These are phyloP conservation scores for Microcyclosporella mali DNA, from an alignment of 2,329 filamentous ascomycete genomes.

Conservation along the genomic window DNA sequence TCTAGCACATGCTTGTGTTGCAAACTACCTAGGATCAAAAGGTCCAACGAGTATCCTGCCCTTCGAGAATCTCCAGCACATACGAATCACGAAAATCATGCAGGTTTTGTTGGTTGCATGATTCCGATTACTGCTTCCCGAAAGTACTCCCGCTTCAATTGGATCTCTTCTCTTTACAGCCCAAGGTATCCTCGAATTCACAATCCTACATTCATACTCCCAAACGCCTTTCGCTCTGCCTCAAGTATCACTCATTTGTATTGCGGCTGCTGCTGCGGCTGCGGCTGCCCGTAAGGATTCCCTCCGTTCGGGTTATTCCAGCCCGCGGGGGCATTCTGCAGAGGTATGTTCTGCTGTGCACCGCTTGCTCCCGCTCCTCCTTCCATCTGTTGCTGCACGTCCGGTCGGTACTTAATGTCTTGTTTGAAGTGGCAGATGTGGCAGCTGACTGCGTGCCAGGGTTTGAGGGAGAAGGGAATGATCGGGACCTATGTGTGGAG, in stretches of 20 bases:
- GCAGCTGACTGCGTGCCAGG: constrained; percentile 59
- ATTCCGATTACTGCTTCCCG: background rate
- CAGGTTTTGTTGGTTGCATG: no score
- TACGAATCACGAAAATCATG: no score
- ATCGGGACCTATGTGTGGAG: constrained; percentile 45
- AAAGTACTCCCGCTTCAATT: background rate
- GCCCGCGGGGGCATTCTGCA: constrained; percentile 28
- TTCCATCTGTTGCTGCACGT: constrained; percentile 34
- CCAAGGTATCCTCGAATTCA: background rate
- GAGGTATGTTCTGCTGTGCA: constrained; percentile 24
- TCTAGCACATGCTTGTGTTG: no score
- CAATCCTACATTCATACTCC: background rate
- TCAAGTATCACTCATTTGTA: constrained; percentile 2
- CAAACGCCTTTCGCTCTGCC: background rate
- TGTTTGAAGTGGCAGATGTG: constrained; percentile 72
- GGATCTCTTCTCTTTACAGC: no score
- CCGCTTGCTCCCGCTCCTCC: constrained; percentile 21
- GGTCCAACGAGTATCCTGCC: no score
- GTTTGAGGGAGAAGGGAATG: constrained; percentile 59
- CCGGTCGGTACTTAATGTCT: constrained; percentile 41
- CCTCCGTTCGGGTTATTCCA: constrained; percentile 16
- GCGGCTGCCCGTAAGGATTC: constrained; percentile 13
- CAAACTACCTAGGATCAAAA: no score
- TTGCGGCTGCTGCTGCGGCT: constrained; percentile 6
- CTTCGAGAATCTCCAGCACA: no score